Base-by-base conservation (phyloP, 805 yeast genomes). In the Ogataea ganodermae region DNA sequence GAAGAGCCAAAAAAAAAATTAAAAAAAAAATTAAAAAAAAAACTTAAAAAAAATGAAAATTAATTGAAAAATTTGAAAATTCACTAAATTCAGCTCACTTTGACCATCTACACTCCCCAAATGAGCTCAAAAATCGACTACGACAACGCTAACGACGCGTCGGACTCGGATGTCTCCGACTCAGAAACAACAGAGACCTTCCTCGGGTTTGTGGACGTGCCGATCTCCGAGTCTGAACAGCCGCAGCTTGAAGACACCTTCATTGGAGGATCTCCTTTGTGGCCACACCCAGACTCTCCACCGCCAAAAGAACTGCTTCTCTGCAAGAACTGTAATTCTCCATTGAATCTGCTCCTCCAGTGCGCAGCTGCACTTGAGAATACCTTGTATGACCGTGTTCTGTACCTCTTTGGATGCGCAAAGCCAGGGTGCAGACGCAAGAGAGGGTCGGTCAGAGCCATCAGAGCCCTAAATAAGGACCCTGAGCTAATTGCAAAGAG, bases 321-420 rank as follows among this genome's bases (percentile, higher is more conserved):
- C 28, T 94, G 99, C 70, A 79, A 76, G 40, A 77, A 76, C 45
- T 94, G 99, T 69, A 68, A 67, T 1, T 64, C 71, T 8, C 68
- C 72, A 13, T 75, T 89, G 84, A 79, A 86, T 12, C 67, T 92
- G 38, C 70, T 91, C 24, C 66, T 84, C 1, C 98, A 94, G 63
- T 85, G 92, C 1, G 85, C 77, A 66, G 85, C 96, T 0, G 95
- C 96, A 1, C 66, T 91, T 35, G 88, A 83, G 27, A 77, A 77
- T 28, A 74, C 83, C 9, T 71, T 81, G 35, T 89, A 91, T 61
- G 96, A 89, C 58, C 78, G 99, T 50, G 82, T 81, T 3, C 66
- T 94, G 14, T 94, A 92, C 60, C 75, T 94, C 0, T 87, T 92
- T 62, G 81, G 83, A 1, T 94, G 99, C 67, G 61, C 70, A 14